Evolutionary conservation across 2,329 filamentous ascomycete species (phyloP).

Genomic region (Sarocladium oryzae): DNA sequence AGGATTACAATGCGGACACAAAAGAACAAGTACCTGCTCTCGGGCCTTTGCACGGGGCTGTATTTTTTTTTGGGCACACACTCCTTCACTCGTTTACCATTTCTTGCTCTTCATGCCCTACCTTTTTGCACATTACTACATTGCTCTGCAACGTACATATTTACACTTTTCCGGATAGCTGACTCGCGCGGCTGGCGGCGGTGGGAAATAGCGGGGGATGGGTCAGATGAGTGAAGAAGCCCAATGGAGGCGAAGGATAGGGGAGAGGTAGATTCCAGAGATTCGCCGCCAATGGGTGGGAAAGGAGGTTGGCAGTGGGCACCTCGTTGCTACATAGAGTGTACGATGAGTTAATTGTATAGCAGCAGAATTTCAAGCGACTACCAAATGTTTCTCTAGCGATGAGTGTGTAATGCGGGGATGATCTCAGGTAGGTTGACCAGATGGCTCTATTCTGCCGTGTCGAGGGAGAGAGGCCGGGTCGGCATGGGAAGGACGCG

Average conservation of each 20-base stretch:
- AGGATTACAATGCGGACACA: not conserved
- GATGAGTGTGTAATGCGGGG: no score
- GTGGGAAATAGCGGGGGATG: not conserved
- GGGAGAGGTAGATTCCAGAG: no score
- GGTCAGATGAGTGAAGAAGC: not conserved
- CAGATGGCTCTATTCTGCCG: no score
- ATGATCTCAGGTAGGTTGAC: no score
- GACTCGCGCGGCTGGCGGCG: not conserved
- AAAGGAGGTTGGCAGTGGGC: slow-evolving; percentile 11
- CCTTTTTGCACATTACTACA: not conserved
- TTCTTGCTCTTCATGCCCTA: not conserved
- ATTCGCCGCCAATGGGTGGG: no score
- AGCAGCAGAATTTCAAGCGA: not conserved
- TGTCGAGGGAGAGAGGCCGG: slow-evolving; percentile 10
- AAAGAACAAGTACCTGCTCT: not conserved
- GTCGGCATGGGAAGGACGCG: slow-evolving; percentile 36
- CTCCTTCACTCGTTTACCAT: not conserved
- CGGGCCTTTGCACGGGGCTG: not conserved
- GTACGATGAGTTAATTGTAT: slow-evolving; percentile 10
- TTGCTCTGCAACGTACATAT: slow-evolving; percentile 9
- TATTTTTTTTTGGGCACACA: not conserved
- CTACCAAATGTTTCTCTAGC: no score
- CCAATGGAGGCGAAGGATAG: not conserved
- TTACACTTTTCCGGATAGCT: slow-evolving; percentile 1
- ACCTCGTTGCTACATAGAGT: slow-evolving; percentile 9